These are phyloP conservation scores for Senna siamea DNA, from an alignment of 306 rosid genomes.

Conservation along the genomic window DNA sequence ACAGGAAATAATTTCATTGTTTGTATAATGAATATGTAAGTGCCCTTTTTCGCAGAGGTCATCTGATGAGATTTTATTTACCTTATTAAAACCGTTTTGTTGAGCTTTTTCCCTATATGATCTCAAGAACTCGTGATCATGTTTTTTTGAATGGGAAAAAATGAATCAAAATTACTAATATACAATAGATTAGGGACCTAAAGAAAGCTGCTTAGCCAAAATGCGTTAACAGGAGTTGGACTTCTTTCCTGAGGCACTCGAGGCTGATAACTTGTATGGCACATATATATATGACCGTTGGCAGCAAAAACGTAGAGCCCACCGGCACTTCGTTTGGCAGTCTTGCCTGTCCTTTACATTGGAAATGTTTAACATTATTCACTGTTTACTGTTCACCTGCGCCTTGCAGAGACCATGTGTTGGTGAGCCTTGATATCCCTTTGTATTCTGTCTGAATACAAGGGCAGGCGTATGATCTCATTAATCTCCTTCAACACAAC, in stretches of 20 bases:
- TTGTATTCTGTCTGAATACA: constrained; percentile 93
- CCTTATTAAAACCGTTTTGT: constrained; percentile 19
- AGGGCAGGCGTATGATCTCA: constrained; percentile 81
- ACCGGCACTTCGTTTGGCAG: constrained; percentile 18
- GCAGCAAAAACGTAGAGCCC: constrained; percentile 36
- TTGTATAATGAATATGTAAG: not conserved
- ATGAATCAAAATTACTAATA: constrained; percentile 46
- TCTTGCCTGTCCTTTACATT: constrained; percentile 22
- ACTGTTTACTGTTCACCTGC: constrained; percentile 52
- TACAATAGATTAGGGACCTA: constrained; percentile 39
- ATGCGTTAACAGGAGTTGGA: constrained; percentile 7
- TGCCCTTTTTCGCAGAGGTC: not conserved
- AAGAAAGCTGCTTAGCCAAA: constrained; percentile 23
- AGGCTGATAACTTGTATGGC: constrained; percentile 4
- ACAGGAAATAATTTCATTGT: not conserved
- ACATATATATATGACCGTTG: constrained; percentile 12
- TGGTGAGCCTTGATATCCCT: constrained; percentile 89
- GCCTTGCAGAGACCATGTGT: constrained; percentile 66
- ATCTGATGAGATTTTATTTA: not conserved
- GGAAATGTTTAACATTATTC: constrained; percentile 19
- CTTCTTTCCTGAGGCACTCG: constrained; percentile 28
- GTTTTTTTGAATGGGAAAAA: not conserved
- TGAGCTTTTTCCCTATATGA: not conserved
- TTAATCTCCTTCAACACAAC: constrained; percentile 78
- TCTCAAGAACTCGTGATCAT: constrained; percentile 14